Percentiles rank a stretch among this genome's conserved stretches.
Evolutionary conservation across 2,329 filamentous ascomycete genomes (phyloP).

Genomic region (Colletotrichum coccodes): DNA sequence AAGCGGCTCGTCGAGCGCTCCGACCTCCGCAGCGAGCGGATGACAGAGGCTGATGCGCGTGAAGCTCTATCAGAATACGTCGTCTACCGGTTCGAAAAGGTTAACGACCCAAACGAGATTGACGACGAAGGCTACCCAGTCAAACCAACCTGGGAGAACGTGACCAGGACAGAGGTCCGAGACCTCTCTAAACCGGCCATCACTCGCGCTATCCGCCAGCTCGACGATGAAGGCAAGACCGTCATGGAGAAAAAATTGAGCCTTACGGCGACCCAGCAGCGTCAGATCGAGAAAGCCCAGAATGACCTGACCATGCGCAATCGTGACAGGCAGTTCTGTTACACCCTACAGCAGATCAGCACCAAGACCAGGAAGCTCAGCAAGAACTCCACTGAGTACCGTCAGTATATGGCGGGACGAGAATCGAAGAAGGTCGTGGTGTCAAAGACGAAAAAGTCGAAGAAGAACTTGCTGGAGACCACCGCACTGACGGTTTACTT

Average conservation of each 20-base stretch:
- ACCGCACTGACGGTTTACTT: conserved; percentile 58
- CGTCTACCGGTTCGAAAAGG: conserved; percentile 55
- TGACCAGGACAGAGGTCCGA: conserved; percentile 43
- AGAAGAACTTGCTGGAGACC: conserved; percentile 45
- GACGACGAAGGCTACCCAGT: conserved; percentile 48
- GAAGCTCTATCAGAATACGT: conserved; percentile 51
- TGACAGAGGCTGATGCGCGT: conserved; percentile 50
- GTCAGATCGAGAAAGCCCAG: conserved; percentile 53
- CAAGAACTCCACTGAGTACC: conserved; percentile 29
- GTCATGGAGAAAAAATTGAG: conserved; percentile 50
- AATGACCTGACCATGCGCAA: conserved; percentile 47
- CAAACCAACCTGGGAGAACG: conserved; percentile 53
- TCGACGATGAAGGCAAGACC: conserved; percentile 45
- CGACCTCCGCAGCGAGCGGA: conserved; percentile 49
- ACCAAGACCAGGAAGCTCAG: conserved; percentile 45
- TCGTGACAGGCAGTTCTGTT: conserved; percentile 49
- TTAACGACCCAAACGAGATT: conserved; percentile 41
- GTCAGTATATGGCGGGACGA: conserved; percentile 13
- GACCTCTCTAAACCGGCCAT: conserved; percentile 51
- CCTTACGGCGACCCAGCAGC: conserved; percentile 48
- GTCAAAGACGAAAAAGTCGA: conserved; percentile 38
- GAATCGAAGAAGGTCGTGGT: conserved; percentile 19
- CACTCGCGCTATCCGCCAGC: conserved; percentile 45
- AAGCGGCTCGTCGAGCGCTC: conserved; percentile 38
- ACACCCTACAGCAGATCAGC: conserved; percentile 56